Conservation (phyloP, 148 eudicot genomes). For the Arctostaphylos glauca region DNA sequence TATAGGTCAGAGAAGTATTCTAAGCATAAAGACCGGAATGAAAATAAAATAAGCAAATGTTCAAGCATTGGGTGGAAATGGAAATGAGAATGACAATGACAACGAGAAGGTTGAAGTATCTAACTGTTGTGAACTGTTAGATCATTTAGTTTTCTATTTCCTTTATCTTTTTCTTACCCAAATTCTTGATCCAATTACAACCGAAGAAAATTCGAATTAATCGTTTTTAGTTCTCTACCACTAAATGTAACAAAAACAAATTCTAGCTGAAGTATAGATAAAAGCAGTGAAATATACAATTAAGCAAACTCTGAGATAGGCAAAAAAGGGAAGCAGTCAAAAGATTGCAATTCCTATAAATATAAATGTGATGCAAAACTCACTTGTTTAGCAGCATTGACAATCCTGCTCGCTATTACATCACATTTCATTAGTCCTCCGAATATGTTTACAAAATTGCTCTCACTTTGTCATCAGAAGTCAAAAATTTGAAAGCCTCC, state of each 20-base stretch:
- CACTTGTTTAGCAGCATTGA: slow-evolving; percentile 95
- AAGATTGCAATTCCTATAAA: not conserved
- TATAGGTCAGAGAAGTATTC: not conserved
- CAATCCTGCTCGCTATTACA: slow-evolving; percentile 95
- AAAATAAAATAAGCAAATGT: not conserved
- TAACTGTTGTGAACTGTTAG: not conserved
- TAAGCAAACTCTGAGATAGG: not conserved
- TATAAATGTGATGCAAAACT: slow-evolving; percentile 13
- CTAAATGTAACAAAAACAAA: not conserved
- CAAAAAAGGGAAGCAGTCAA: not conserved
- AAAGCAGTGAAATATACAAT: not conserved
- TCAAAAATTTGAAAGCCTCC: slow-evolving; percentile 95
- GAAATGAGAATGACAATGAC: not conserved
- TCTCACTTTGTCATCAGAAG: slow-evolving; percentile 94
- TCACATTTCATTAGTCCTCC: slow-evolving; percentile 99
- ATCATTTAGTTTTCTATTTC: not conserved
- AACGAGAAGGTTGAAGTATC: not conserved
- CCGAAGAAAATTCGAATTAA: not conserved
- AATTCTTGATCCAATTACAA: not conserved
- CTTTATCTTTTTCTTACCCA: not conserved
- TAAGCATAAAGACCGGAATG: not conserved
- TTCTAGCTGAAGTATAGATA: not conserved
- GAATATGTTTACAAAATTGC: slow-evolving; percentile 94
- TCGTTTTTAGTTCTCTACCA: not conserved
- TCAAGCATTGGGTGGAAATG: not conserved